Conservation (phyloP, 768 basidiomycete species). For the Pleurotus tuoliensis region DNA sequence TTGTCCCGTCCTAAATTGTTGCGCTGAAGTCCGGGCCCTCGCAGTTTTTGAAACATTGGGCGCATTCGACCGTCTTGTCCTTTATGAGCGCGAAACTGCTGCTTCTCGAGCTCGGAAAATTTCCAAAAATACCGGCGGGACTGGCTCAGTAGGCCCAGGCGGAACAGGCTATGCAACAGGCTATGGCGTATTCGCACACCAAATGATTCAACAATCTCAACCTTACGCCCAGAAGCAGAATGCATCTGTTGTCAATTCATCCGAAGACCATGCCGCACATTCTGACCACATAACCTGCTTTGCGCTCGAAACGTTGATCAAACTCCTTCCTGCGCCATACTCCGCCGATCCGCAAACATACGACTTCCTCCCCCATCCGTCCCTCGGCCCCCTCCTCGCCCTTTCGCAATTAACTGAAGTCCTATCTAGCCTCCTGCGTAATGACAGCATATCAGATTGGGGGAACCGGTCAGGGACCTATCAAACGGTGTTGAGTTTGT, state of each 20-base stretch:
- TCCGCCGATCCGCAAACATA: conserved; percentile 36
- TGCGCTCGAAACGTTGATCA: conserved; percentile 33
- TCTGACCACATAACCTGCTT: conserved; percentile 39
- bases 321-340: conserved; percentile 45
- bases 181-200: background rate
- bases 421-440: conserved; percentile 43
- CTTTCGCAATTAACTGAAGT: conserved; percentile 44
- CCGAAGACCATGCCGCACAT: conserved; percentile 18
- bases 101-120: conserved; percentile 33
- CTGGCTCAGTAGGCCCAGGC: conserved; percentile 41
- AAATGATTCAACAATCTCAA: background rate
- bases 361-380: conserved; percentile 47
- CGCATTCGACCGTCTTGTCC: conserved; percentile 43
- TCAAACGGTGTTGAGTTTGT: conserved; percentile 42
- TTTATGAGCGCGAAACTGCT: conserved; percentile 36
- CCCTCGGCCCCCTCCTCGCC: conserved; percentile 35
- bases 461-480: conserved; percentile 41
- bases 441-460: conserved; percentile 57
- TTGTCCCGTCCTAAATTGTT: conserved; percentile 39
- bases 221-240: background rate
- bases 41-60: conserved; percentile 48
- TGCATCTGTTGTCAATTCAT: background rate
- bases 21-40: conserved; percentile 43
- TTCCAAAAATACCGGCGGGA: conserved; percentile 18
- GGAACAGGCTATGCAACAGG: conserved; percentile 47